Conservation (phyloP, 768 basidiomycete species). For the Termitomyces sp. region DNA sequence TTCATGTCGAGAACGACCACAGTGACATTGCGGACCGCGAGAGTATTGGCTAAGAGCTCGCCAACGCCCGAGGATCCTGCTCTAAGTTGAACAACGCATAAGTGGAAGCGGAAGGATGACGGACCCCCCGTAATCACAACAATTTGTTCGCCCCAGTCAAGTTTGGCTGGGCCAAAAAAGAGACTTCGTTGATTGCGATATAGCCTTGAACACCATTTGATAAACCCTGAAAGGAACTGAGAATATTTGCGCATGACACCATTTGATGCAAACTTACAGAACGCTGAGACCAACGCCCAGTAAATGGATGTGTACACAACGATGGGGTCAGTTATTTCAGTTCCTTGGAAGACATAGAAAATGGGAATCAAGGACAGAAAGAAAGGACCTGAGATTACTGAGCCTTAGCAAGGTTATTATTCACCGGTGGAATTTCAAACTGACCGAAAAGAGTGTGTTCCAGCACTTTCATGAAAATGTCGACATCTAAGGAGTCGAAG, state of each 20-base stretch:
- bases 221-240: slow-evolving; percentile 41
- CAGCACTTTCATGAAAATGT: slow-evolving; percentile 76
- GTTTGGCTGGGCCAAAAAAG: slow-evolving; percentile 49
- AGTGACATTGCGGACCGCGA: slow-evolving; percentile 75
- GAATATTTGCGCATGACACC: neutral
- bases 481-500: slow-evolving; percentile 71
- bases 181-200: slow-evolving; percentile 73
- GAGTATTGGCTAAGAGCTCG: slow-evolving; percentile 79
- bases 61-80: slow-evolving; percentile 88
- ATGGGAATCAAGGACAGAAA: slow-evolving; percentile 78
- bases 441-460: slow-evolving; percentile 75
- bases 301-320: slow-evolving; percentile 52
- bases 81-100: neutral
- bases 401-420: neutral
- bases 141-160: slow-evolving; percentile 88
- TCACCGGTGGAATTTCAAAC: slow-evolving; percentile 18
- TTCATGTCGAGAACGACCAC: slow-evolving; percentile 87
- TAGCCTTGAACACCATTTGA: slow-evolving; percentile 65
- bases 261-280: slow-evolving; percentile 50
- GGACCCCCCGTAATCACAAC: slow-evolving; percentile 88
- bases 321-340: slow-evolving; percentile 41
- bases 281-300: slow-evolving; percentile 51
- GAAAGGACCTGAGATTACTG: slow-evolving; percentile 62
- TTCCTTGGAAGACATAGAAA: slow-evolving; percentile 72
- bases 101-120: slow-evolving; percentile 14